A percentile compares a stretch with the other conserved stretches of the same genome.
Evolutionary conservation across 2,329 filamentous ascomycete genomes (phyloP).

Genomic region (Magnaporthiopsis poae): DNA sequence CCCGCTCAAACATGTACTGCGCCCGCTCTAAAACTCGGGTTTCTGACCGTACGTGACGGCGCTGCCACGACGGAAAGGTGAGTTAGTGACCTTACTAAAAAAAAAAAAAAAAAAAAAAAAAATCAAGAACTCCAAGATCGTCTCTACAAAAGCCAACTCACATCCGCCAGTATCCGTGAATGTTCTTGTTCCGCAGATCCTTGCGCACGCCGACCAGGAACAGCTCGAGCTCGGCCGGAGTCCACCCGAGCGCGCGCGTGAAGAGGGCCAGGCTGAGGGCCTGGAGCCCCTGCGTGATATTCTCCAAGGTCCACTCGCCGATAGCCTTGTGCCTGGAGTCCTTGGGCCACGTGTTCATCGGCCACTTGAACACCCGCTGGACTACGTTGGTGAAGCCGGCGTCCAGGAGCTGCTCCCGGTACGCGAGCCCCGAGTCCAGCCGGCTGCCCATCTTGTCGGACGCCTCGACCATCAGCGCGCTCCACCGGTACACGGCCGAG

Average conservation of each 20-base stretch:
- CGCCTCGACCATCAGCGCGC: conserved; percentile 13
- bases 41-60: conserved; percentile 4
- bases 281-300: conserved; percentile 12
- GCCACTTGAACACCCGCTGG: conserved; percentile 34
- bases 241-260: conserved; percentile 19
- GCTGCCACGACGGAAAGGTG: not conserved
- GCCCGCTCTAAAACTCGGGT: not conserved
- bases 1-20: not conserved
- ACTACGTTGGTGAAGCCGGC: conserved; percentile 41
- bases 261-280: conserved; percentile 13
- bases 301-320: conserved; percentile 3
- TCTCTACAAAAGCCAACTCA: conserved; percentile 4
- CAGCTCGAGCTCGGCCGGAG: conserved; percentile 12
- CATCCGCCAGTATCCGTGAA: conserved; percentile 15
- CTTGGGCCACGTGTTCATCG: conserved; percentile 37
- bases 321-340: conserved; percentile 37
- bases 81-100: too few relatives aligned
- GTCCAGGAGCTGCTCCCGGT: conserved; percentile 30
- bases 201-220: conserved; percentile 13
- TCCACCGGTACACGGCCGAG: conserved; percentile 16
- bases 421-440: conserved; percentile 17
- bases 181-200: conserved; percentile 12
- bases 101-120: too few relatives aligned
- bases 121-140: not conserved
- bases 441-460: conserved; percentile 13